Conservation (phyloP, 768 basidiomycete species). For the Leccinum arenicola region DNA sequence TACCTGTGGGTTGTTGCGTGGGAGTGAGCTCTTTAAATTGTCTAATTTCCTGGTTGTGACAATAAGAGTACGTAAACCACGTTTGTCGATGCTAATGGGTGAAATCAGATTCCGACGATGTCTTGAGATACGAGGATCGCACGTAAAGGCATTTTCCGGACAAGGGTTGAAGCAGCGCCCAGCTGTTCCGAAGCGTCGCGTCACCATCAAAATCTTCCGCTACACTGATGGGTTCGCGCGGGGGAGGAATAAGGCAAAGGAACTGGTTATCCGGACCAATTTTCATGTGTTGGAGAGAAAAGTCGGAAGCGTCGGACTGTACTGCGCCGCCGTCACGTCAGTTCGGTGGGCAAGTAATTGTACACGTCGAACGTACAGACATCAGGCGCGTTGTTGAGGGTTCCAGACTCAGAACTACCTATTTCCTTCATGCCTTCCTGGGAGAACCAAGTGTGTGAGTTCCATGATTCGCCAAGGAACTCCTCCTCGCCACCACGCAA, state of each 20-base stretch:
- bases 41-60: constrained; percentile 91
- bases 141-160: constrained; percentile 84
- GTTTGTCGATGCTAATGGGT: constrained; percentile 70
- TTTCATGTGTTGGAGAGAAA: constrained; percentile 71
- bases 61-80: constrained; percentile 98
- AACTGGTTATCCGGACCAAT: constrained; percentile 69
- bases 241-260: constrained; percentile 74
- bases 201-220: constrained; percentile 58
- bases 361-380: constrained; percentile 38
- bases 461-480: constrained; percentile 69
- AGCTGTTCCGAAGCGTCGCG: constrained; percentile 68
- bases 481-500: constrained; percentile 72
- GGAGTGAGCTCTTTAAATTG: constrained; percentile 88
- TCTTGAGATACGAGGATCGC: constrained; percentile 39
- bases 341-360: constrained; percentile 7
- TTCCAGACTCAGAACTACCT: constrained; percentile 47
- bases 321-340: constrained; percentile 17
- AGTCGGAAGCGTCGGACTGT: constrained; percentile 32
- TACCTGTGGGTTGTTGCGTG: constrained; percentile 66
- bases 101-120: constrained; percentile 30
- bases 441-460: constrained; percentile 37
- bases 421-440: constrained; percentile 54
- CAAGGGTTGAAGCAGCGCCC: constrained; percentile 79
- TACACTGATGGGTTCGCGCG: constrained; percentile 43
- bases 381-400: constrained; percentile 18